Percentiles rank a stretch among this genome's conserved stretches.
Conservation (phyloP, 495 filamentous ascomycete genomes). For the Penicillium samsonianum region DNA sequence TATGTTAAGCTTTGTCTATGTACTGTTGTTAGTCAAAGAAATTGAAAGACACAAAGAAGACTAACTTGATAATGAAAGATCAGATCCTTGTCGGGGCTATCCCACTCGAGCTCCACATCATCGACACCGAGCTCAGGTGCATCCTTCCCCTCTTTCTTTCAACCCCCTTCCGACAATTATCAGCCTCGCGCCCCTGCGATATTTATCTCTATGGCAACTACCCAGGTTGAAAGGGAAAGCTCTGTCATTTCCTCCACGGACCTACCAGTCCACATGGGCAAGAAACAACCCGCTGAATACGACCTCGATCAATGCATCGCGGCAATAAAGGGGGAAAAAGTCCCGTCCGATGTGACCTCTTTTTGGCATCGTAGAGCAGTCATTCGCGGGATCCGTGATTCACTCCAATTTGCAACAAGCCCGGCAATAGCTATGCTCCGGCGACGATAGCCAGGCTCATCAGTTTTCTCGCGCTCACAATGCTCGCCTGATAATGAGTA, state of each 20-base stretch:
- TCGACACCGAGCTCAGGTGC: no score
- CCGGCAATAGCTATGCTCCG: conserved; percentile 21
- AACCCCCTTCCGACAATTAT: no score
- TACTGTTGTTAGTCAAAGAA: no score
- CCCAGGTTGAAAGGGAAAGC: neutral
- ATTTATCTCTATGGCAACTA: neutral
- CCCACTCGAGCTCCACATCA: no score
- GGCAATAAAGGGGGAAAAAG: conserved; percentile 18
- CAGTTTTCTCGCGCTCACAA: conserved; percentile 25
- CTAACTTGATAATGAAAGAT: no score
- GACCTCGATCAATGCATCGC: conserved; percentile 12
- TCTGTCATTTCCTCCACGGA: neutral
- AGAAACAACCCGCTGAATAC: neutral
- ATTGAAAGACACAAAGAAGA: no score
- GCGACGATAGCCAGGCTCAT: conserved; percentile 15
- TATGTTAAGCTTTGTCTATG: no score
- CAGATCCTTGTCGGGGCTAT: no score
- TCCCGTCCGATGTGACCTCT: conserved; percentile 19
- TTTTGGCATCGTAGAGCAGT: conserved; percentile 19
- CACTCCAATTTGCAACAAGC: conserved; percentile 20
- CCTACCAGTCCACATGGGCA: neutral
- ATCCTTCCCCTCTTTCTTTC: no score
- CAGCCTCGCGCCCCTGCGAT: neutral
- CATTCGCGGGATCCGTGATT: conserved; percentile 19
- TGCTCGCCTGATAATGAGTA: conserved; percentile 43